A percentile compares a stretch with the other conserved stretches of the same genome.
phyloP scores from a whole-genome alignment of 1,139 yeast genomes.

The Blastobotrys serpentis region DNA sequence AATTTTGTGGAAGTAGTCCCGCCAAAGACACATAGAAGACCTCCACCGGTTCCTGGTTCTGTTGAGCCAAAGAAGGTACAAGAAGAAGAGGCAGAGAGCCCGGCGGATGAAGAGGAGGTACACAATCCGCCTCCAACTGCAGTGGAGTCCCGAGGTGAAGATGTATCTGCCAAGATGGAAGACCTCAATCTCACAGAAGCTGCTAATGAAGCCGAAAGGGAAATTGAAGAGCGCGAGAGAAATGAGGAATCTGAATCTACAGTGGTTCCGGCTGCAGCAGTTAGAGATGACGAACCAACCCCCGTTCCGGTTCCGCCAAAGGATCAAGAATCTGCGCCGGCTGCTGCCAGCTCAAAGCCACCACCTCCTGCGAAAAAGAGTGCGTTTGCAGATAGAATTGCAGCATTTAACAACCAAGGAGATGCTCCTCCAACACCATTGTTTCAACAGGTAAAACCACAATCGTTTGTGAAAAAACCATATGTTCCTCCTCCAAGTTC shows the following conservation, averaged over 20 bases:
- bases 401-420: constrained; percentile 44
- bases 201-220: not conserved
- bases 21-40: constrained; percentile 14
- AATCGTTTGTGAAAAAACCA: constrained; percentile 41
- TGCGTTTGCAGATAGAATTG: constrained; percentile 45
- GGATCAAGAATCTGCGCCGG: constrained; percentile 8
- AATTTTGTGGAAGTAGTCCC: constrained; percentile 61
- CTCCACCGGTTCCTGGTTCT: constrained; percentile 15
- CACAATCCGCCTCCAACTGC: not conserved
- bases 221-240: not conserved
- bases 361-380: constrained; percentile 20
- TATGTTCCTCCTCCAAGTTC: constrained; percentile 46
- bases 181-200: not conserved
- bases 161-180: too few species aligned
- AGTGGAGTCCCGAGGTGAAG: not conserved
- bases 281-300: not conserved
- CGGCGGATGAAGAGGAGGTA: not conserved
- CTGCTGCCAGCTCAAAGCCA: not conserved
- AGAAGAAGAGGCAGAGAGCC: too few species aligned
- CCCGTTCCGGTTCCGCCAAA: constrained; percentile 11
- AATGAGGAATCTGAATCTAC: not conserved
- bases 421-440: constrained; percentile 47
- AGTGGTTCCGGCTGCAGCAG: constrained; percentile 9
- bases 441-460: constrained; percentile 36
- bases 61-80: too few species aligned